A percentile compares a stretch with the other conserved stretches of the same genome.
Conservation (phyloP, 208 protist genomes). For the Zelonia costaricensis region DNA sequence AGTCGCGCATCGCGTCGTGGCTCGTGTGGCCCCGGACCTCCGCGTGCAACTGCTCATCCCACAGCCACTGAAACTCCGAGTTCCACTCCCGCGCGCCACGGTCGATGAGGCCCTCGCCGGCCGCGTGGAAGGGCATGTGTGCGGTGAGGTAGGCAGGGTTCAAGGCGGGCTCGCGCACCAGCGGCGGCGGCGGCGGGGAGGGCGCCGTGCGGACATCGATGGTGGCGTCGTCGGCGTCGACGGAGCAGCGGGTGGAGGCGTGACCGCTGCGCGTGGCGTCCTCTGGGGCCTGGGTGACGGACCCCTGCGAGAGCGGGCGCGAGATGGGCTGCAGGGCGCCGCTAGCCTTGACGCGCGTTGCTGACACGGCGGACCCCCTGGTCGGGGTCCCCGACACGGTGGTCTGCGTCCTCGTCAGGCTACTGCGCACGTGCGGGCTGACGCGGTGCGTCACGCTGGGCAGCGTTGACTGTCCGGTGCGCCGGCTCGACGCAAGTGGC, state of each 20-base stretch:
- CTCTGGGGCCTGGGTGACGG: neutral
- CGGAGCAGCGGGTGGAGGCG: neutral
- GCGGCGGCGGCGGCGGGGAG: neutral
- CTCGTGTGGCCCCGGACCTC: slow-evolving; percentile 12
- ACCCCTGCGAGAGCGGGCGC: neutral
- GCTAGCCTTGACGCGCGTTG: neutral
- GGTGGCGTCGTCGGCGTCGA: neutral
- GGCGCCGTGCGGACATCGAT: too few species aligned
- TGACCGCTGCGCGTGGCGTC: slow-evolving; percentile 6
- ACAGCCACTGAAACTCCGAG: slow-evolving; percentile 53
- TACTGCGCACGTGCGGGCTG: too few species aligned
- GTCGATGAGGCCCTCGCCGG: slow-evolving; percentile 29
- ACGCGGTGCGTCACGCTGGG: too few species aligned
- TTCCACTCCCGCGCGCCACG: slow-evolving; percentile 52
- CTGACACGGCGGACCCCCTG: too few species aligned
- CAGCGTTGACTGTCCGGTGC: too few species aligned
- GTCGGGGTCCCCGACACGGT: too few species aligned
- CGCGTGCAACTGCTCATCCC: slow-evolving; percentile 20
- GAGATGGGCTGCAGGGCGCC: neutral
- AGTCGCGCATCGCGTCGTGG: slow-evolving; percentile 16
- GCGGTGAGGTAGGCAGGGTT: slow-evolving; percentile 22
- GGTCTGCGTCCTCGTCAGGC: too few species aligned
- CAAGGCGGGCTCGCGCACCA: neutral
- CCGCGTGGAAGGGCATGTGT: slow-evolving; percentile 35
- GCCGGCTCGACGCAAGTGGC: too few species aligned